Conservation (phyloP, 352 stramenopile species). For the Vaucheria bursata region DNA sequence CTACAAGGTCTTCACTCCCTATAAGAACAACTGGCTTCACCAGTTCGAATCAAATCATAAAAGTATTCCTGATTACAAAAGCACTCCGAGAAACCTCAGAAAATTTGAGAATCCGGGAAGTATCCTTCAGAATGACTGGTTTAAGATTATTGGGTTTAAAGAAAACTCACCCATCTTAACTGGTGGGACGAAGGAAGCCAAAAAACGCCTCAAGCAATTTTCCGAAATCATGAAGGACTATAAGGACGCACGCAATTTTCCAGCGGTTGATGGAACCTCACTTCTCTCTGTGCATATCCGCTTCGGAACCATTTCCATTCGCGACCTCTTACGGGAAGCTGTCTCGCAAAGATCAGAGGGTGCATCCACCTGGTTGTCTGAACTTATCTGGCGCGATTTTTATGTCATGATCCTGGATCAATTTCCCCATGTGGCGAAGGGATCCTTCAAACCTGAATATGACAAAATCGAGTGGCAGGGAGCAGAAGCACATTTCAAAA, state of each 20-base stretch:
- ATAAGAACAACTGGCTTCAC: neutral
- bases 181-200: neutral
- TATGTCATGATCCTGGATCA: neutral
- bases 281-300: neutral
- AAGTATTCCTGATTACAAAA: neutral
- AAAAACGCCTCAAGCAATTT: no score
- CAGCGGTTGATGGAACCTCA: neutral
- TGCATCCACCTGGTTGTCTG: neutral
- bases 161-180: neutral
- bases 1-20: neutral
- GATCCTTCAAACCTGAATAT: neutral
- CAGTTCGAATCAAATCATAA: neutral
- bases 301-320: neutral
- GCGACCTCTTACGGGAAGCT: neutral
- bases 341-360: no score
- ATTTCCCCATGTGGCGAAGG: neutral
- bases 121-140: neutral
- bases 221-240: neutral
- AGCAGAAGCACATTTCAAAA: neutral
- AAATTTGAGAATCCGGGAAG: neutral
- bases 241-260: neutral
- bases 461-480: neutral
- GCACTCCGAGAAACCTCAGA: no score
- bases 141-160: neutral
- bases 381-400: conserved; percentile 1